phyloP scores from a whole-genome alignment of 2,329 filamentous ascomycete genomes.

The Teratosphaeria viscida region DNA sequence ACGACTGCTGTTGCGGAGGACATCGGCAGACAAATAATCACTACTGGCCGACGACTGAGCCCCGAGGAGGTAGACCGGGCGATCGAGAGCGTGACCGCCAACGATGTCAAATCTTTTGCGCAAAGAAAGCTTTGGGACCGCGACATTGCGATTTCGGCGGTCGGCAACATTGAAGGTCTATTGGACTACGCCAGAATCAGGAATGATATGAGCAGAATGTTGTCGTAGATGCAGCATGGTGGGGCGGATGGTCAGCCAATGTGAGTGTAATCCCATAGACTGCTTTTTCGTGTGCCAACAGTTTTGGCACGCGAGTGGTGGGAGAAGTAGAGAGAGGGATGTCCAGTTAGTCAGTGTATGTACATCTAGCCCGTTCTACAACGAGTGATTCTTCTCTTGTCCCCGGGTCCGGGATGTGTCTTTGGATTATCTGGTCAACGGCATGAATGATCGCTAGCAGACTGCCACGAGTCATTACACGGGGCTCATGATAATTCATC shows the following conservation, averaged over 20 bases:
- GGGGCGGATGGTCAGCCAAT: neutral
- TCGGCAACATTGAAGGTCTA: slow-evolving; percentile 82
- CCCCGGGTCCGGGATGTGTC: neutral
- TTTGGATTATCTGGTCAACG: neutral
- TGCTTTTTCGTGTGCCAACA: neutral
- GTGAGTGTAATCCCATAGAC: slow-evolving; percentile 1
- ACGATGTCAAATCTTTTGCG: slow-evolving; percentile 95
- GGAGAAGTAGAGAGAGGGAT: neutral
- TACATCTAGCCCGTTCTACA: neutral
- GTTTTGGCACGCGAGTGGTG: neutral
- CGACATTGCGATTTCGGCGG: slow-evolving; percentile 86
- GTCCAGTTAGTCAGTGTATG: neutral
- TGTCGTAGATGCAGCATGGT: slow-evolving; percentile 23
- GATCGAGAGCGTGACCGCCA: slow-evolving; percentile 80
- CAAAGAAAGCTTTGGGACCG: slow-evolving; percentile 95
- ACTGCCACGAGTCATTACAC: neutral
- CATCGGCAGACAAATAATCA: slow-evolving; percentile 96
- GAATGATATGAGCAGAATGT: slow-evolving; percentile 78
- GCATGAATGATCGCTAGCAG: neutral
- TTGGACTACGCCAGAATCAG: slow-evolving; percentile 68
- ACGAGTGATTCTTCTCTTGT: neutral
- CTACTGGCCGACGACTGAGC: slow-evolving; percentile 82
- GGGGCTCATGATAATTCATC: neutral
- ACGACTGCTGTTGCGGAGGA: slow-evolving; percentile 97
- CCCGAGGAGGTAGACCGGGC: slow-evolving; percentile 90